These are phyloP conservation scores for Aurinia saxatilis DNA, from an alignment of 345 rosid genomes.

Conservation along the genomic window DNA sequence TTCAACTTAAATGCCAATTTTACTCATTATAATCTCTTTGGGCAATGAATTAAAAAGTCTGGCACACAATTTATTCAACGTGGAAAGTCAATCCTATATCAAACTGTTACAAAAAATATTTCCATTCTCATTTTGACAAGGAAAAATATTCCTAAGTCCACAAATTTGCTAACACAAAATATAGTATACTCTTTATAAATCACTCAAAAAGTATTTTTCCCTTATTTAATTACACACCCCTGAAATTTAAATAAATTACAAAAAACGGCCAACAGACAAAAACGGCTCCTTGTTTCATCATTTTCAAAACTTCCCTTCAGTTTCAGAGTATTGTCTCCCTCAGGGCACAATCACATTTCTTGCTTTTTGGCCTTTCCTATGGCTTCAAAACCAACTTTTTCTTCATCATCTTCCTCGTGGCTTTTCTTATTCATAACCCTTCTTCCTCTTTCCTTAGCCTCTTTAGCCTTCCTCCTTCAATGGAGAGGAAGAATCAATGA, in stretches of 20 bases:
- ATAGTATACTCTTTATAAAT: background rate
- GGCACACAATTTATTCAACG: background rate
- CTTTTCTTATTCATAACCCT: conserved; percentile 44
- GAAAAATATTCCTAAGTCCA: too few species aligned
- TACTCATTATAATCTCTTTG: background rate
- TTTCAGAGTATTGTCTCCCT: conserved; percentile 11
- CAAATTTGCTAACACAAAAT: background rate
- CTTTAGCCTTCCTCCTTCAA: conserved; percentile 59
- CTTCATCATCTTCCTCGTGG: conserved; percentile 32
- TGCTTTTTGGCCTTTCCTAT: conserved; percentile 8
- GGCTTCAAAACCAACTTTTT: conserved; percentile 31
- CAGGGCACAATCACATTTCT: too few species aligned
- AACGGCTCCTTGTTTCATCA: conserved; percentile 19
- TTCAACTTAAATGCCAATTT: background rate
- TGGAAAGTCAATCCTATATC: background rate
- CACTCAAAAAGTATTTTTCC: background rate
- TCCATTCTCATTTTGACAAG: too few species aligned
- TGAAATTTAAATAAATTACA: background rate
- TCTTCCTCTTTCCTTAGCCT: conserved; percentile 49
- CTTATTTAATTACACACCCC: background rate
- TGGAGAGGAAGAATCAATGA: conserved; percentile 50
- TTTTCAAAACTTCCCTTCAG: conserved; percentile 15
- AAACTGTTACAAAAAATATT: background rate
- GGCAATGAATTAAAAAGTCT: background rate
- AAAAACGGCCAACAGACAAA: conserved; percentile 8